Evolutionary conservation across 208 protist species (phyloP).

Genomic region (Acanthamoeba culbertsoni): DNA sequence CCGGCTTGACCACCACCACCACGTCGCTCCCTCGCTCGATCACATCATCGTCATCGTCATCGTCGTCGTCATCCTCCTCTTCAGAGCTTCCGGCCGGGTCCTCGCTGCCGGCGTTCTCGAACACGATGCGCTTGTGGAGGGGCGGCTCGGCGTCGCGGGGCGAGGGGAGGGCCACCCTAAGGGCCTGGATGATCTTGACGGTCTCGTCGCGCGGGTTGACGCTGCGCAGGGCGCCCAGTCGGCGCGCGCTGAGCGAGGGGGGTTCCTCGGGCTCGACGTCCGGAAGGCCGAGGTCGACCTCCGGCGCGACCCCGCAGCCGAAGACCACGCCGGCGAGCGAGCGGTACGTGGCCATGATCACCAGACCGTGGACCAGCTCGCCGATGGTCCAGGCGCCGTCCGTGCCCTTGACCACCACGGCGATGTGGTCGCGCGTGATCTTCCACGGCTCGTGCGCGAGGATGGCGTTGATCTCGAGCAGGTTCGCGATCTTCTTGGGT

Average conservation of each 20-base stretch:
- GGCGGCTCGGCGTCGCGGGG: not conserved
- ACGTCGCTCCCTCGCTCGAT: not conserved
- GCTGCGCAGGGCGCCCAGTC: not conserved
- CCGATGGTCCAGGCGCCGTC: constrained; percentile 75
- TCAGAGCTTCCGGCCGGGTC: not conserved
- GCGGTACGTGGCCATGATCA: constrained; percentile 73
- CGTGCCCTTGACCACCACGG: constrained; percentile 56
- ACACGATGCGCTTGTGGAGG: not conserved
- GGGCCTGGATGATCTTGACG: not conserved
- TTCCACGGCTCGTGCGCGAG: constrained; percentile 76
- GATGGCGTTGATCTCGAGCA: constrained; percentile 69
- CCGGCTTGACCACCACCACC: not conserved
- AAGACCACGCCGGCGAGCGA: constrained; percentile 73
- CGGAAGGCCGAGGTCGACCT: not conserved
- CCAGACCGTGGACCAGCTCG: constrained; percentile 71
- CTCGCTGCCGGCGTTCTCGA: constrained; percentile 57
- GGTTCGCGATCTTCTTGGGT: constrained; percentile 65
- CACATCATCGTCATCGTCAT: not conserved
- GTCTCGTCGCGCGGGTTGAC: not conserved
- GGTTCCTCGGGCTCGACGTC: not conserved
- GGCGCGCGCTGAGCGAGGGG: not conserved
- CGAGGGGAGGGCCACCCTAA: not conserved
- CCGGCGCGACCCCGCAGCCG: constrained; percentile 65
- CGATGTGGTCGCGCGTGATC: constrained; percentile 65
- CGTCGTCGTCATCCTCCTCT: not conserved